Evolutionary conservation across 495 filamentous ascomycete genomes (phyloP).

Genomic region (Evernia prunastri): DNA sequence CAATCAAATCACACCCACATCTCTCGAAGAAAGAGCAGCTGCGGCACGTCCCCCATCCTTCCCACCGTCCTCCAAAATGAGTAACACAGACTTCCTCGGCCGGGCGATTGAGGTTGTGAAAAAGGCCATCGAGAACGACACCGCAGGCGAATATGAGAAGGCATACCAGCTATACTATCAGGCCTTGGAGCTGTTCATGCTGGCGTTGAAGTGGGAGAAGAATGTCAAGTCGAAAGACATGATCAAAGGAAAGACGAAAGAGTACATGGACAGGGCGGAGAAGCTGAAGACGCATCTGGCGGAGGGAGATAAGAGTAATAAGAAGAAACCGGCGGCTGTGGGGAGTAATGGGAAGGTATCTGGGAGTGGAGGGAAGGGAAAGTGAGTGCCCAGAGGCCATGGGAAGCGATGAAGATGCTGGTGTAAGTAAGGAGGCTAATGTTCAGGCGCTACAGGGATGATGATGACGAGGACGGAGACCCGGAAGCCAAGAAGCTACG

Average conservation of each 20-base stretch:
- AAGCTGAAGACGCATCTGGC: conserved; percentile 88
- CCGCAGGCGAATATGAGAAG: conserved; percentile 90
- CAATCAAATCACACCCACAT: neutral
- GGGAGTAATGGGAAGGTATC: conserved; percentile 79
- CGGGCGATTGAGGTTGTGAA: conserved; percentile 93
- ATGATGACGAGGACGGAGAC: conserved; percentile 67
- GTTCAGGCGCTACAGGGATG: conserved; percentile 34
- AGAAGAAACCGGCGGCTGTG: conserved; percentile 72
- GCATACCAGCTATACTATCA: conserved; percentile 93
- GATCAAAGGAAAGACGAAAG: conserved; percentile 83
- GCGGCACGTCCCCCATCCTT: neutral
- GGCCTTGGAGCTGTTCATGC: conserved; percentile 90
- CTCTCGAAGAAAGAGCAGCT: too few species aligned
- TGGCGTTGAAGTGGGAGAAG: conserved; percentile 98
- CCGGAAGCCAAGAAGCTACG: conserved; percentile 92
- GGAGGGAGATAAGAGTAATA: conserved; percentile 62
- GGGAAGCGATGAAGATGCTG: conserved; percentile 1
- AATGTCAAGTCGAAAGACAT: conserved; percentile 93
- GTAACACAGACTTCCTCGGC: conserved; percentile 93
- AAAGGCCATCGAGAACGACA: conserved; percentile 94
- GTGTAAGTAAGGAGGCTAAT: neutral
- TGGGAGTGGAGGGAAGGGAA: conserved; percentile 60
- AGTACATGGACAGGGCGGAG: conserved; percentile 98
- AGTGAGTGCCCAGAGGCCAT: conserved; percentile 39
- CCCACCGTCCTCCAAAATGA: conserved; percentile 55